Base-by-base conservation (phyloP, 352 stramenopile genomes). In the Phytophthora sp. region DNA sequence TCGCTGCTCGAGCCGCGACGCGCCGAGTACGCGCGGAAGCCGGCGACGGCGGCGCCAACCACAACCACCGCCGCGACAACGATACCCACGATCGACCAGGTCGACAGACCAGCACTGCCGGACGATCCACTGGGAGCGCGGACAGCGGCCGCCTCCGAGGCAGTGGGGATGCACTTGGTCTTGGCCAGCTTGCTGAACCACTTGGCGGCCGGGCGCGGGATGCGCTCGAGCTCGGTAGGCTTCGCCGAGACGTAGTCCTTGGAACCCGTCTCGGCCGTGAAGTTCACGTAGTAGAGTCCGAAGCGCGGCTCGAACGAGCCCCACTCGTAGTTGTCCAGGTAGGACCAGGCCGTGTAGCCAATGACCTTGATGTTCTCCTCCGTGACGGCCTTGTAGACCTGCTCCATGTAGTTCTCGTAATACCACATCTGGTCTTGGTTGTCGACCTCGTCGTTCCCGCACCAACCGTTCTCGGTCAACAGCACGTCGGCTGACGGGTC, bases 241-340 rank as follows among this genome's bases (percentile, higher is more conserved):
- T 69, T 66, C 21, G 65, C 58, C n/a, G 38, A 62, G 27, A 64
- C 58, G 18, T 57, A 61, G 42, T 69, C 57, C 28, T 64, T 64
- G 24, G 46, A 62, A 34, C 59, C 65, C 3, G 65, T 69, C 48
- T 74, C 53, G 13, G 58, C 35, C 20, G 77, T 78, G 48, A 77
- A 86, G 41, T 82, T 70, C 42, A 86, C 71, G 62, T 86, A 77
- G 42, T 82, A 83, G 7, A 86, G 56, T 0, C 76, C 76, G 35
- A 82, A 86, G 43, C 76, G 74, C 5, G 74, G 71, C 38, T 79
- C 66, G 52, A 81, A 88, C 20, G 75, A 85, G 10, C 92, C 76
- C 95, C 95, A 99, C 67, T 99, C 95, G 66, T 97, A 98, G 62
- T 98, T 98, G 69, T 98, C 93, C 52, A 98, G 69, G n/a, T 98